These are phyloP conservation scores for Trichoderma sp. DNA, from an alignment of 2,329 filamentous ascomycete species.

Conservation along the genomic window DNA sequence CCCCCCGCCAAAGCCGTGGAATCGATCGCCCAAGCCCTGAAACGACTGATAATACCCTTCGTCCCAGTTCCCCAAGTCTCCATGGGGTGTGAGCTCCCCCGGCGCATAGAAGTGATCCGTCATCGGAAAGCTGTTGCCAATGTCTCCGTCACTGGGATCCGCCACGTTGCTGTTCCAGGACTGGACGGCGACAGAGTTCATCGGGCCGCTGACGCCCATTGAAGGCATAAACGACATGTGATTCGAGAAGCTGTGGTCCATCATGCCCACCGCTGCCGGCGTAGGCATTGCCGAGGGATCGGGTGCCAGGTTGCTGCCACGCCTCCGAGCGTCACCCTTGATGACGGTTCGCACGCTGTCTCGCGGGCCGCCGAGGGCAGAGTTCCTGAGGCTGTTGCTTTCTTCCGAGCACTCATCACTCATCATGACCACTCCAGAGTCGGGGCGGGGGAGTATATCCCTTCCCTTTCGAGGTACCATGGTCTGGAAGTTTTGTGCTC, in stretches of 20 bases:
- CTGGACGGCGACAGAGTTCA: constrained; percentile 34
- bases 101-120: constrained; percentile 33
- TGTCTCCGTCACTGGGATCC: constrained; percentile 32
- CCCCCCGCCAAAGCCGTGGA: constrained; percentile 30
- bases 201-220: constrained; percentile 28
- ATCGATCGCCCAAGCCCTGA: constrained; percentile 31
- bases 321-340: constrained; percentile 26
- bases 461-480: constrained; percentile 34
- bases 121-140: constrained; percentile 31
- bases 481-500: constrained; percentile 32
- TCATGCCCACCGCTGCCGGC: constrained; percentile 29
- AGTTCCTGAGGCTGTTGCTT: constrained; percentile 38
- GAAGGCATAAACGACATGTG: constrained; percentile 33
- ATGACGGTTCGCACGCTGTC: constrained; percentile 42
- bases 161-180: constrained; percentile 39
- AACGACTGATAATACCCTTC: constrained; percentile 34
- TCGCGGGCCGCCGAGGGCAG: constrained; percentile 33
- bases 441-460: constrained; percentile 39
- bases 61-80: constrained; percentile 33
- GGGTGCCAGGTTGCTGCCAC: constrained; percentile 35
- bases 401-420: constrained; percentile 43
- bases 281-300: constrained; percentile 32
- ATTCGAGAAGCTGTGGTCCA: constrained; percentile 30
- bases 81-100: constrained; percentile 34
- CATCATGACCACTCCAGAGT: constrained; percentile 46